Percentiles rank a stretch among this genome's conserved stretches.
phyloP scores from a whole-genome alignment of 2,329 filamentous ascomycete species.

The Cordyceps militaris region DNA sequence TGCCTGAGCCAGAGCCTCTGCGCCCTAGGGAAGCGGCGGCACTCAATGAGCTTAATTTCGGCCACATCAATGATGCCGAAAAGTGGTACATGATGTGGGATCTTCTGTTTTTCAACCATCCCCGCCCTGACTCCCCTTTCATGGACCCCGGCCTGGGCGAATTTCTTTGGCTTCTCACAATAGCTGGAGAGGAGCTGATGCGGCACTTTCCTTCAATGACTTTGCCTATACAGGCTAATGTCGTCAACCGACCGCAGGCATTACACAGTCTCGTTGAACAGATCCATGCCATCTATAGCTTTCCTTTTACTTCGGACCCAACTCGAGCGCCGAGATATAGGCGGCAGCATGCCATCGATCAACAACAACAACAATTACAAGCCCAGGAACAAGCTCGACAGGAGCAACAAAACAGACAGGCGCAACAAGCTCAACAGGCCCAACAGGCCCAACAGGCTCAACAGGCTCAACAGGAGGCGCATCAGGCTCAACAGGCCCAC shows the following conservation, averaged over 20 bases:
- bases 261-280: background rate
- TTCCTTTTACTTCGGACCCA: background rate
- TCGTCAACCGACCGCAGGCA: background rate
- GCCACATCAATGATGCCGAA: background rate
- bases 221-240: background rate
- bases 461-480: background rate
- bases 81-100: slow-evolving; percentile 10
- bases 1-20: background rate
- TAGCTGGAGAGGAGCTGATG: background rate
- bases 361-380: background rate
- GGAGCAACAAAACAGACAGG: background rate
- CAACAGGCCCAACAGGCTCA: background rate
- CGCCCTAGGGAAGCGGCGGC: background rate
- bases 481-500: background rate
- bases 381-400: background rate
- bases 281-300: background rate
- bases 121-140: background rate
- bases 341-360: background rate
- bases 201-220: background rate
- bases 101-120: slow-evolving; percentile 1
- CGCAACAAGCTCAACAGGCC: background rate
- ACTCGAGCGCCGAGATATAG: background rate
- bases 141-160: background rate
- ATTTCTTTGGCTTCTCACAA: background rate
- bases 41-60: background rate